Evolutionary conservation across 768 basidiomycete species (phyloP).

Genomic region (Amanita muscaria): DNA sequence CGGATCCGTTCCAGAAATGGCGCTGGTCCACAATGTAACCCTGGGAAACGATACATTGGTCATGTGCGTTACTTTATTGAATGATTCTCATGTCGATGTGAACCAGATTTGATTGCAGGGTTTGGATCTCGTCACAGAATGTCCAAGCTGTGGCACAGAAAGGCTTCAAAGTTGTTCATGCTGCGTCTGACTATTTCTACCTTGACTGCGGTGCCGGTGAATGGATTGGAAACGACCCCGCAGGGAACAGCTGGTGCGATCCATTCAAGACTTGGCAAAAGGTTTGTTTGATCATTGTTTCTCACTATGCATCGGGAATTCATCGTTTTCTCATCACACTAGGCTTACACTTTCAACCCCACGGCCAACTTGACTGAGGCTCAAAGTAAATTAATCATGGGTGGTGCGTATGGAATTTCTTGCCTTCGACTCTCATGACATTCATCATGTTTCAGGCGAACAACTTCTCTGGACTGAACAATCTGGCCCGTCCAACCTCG

Average conservation of each 20-base stretch:
- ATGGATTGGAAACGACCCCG: constrained; percentile 47
- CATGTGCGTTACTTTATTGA: constrained; percentile 31
- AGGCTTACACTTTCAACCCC: constrained; percentile 67
- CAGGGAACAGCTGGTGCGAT: constrained; percentile 64
- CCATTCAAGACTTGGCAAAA: constrained; percentile 79
- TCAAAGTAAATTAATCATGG: constrained; percentile 50
- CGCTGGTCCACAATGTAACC: constrained; percentile 39
- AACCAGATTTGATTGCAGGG: constrained; percentile 14
- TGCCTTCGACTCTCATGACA: background rate
- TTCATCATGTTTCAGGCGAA: constrained; percentile 32
- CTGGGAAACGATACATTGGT: constrained; percentile 42
- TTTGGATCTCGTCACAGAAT: constrained; percentile 63
- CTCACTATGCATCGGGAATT: background rate
- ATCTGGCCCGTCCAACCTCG: constrained; percentile 55
- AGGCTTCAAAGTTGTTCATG: constrained; percentile 56
- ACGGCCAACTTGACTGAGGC: constrained; percentile 43
- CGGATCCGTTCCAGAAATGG: constrained; percentile 50
- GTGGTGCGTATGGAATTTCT: constrained; percentile 35
- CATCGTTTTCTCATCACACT: no score
- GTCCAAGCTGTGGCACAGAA: constrained; percentile 48
- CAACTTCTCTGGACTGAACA: constrained; percentile 73
- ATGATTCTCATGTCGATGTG: background rate
- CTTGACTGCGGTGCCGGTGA: constrained; percentile 70
- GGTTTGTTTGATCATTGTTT: constrained; percentile 22
- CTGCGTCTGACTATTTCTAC: constrained; percentile 74